Evolutionary conservation across 2,329 filamentous ascomycete species (phyloP).

Genomic region (Fusarium clavum): DNA sequence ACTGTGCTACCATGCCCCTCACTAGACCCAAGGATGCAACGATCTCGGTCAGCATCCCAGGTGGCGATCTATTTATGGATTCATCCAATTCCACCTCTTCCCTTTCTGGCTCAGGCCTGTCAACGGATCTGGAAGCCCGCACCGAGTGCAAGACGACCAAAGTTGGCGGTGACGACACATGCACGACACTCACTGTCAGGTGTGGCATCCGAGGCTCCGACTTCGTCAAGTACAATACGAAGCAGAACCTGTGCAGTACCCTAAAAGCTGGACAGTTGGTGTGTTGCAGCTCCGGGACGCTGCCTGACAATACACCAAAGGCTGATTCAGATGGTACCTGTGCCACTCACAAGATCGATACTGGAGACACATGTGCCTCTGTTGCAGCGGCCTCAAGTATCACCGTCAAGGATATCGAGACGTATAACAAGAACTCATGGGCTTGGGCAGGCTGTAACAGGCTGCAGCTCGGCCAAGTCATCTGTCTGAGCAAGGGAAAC

Average conservation of each 20-base stretch:
- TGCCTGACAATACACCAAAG: constrained; percentile 26
- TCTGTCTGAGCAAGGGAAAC: constrained; percentile 47
- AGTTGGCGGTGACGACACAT: constrained; percentile 48
- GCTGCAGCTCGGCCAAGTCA: constrained; percentile 31
- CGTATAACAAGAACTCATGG: constrained; percentile 45
- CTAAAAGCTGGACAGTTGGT: constrained; percentile 49
- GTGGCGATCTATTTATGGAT: not conserved
- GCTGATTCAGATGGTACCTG: constrained; percentile 51
- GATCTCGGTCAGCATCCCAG: not conserved
- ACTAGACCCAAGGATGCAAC: not conserved
- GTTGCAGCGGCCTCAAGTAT: constrained; percentile 48
- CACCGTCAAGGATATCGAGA: constrained; percentile 50
- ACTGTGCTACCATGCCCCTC: not conserved
- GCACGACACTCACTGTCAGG: constrained; percentile 48
- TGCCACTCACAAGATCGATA: constrained; percentile 43
- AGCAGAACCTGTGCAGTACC: constrained; percentile 39
- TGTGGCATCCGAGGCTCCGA: constrained; percentile 53
- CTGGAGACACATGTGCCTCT: constrained; percentile 48
- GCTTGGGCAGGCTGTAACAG: constrained; percentile 45
- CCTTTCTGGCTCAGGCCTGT: not conserved
- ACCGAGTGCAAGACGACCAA: not conserved
- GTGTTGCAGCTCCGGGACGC: constrained; percentile 51
- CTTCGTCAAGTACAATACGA: constrained; percentile 51
- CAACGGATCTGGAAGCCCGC: not conserved
- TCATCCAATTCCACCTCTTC: not conserved